Evolutionary conservation across 2,329 filamentous ascomycete genomes (phyloP), one percentile per base, ranked within the genome.

Genomic region (Rutstroemia sp.): DNA sequence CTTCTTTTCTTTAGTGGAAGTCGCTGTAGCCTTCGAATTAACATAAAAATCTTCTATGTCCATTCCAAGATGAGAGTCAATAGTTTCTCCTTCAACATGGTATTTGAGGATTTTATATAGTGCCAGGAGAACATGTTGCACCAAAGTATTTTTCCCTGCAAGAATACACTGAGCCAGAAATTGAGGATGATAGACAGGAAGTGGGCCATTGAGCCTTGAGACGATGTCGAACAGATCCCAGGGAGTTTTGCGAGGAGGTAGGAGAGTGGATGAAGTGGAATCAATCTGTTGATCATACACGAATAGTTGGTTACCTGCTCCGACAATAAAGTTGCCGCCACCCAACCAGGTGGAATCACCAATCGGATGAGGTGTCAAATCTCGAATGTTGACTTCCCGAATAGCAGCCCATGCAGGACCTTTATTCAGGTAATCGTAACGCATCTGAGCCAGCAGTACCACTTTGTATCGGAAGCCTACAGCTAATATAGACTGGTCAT

Each of bases 401-500:
- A 96, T 87, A 23, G 87, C 79, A 1, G 89, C 87, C 92, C 92
- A 96, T 0, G 91, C 90, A n/a, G 90, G 88, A 0, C 88, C 87
- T 59, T 89, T 86, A 65, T 92, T 90, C 18, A 96, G 77, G 68
- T 96, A 96, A 71, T 96, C 90, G 67, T 94, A 96, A 12, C 92
- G 87, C 74, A 95, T 85, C 68, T 96, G 91, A 5, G 88, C 86
- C 25, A 96, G 79, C 2, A 96, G 77, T 30, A 95, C 73, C 5
- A 96, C 86, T 56, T 87, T 83, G 62, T 92, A 88, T n/a, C 87
- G 86, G 67, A 96, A 96, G 0, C 92, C 91, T n/a, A 96, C 89
- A 1, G 92, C 90, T 19, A 96, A 76, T 55, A 96, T 91, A 1
- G 89, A 92, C 67, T 96, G 90, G 49, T 84, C 85, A 69, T 95